Evolutionary conservation across 1,284 basidiomycete genomes (phyloP).

Genomic region (Puccinia horiana): DNA sequence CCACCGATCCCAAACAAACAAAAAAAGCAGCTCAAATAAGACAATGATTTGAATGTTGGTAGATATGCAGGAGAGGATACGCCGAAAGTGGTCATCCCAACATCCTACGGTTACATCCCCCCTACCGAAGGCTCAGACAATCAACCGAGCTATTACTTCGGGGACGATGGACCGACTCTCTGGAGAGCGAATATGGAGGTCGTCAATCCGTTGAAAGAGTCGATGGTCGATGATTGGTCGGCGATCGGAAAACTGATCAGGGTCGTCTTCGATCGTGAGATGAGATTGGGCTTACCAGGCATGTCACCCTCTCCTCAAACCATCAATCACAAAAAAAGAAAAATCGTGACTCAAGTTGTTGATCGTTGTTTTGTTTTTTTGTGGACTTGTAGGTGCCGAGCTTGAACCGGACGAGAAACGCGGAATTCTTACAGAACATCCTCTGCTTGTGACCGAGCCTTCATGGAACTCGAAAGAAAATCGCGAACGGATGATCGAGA

Average conservation of each 20-base stretch:
- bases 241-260: slow-evolving; percentile 25
- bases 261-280: slow-evolving; percentile 34
- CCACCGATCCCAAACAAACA: not conserved
- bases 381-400: slow-evolving; percentile 53
- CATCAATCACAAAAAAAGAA: not conserved
- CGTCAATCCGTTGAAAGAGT: slow-evolving; percentile 78
- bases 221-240: slow-evolving; percentile 63
- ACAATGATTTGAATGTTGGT: not conserved
- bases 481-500: slow-evolving; percentile 87
- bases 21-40: not conserved
- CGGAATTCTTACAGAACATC: slow-evolving; percentile 69
- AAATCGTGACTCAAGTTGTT: slow-evolving; percentile 65
- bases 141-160: slow-evolving; percentile 68
- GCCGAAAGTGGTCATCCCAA: slow-evolving; percentile 87
- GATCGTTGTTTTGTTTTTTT: not conserved
- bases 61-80: slow-evolving; percentile 92
- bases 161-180: slow-evolving; percentile 85
- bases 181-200: slow-evolving; percentile 89
- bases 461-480: slow-evolving; percentile 91
- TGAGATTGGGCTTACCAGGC: slow-evolving; percentile 38
- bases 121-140: slow-evolving; percentile 59
- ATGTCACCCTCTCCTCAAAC: not conserved
- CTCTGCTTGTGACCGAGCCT: slow-evolving; percentile 88
- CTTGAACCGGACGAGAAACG: slow-evolving; percentile 51
- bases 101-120: slow-evolving; percentile 76